Evolutionary conservation across 1,284 basidiomycete species (phyloP), one percentile per base, ranked within the genome.

Genomic region (Leucoagaricus sp.): DNA sequence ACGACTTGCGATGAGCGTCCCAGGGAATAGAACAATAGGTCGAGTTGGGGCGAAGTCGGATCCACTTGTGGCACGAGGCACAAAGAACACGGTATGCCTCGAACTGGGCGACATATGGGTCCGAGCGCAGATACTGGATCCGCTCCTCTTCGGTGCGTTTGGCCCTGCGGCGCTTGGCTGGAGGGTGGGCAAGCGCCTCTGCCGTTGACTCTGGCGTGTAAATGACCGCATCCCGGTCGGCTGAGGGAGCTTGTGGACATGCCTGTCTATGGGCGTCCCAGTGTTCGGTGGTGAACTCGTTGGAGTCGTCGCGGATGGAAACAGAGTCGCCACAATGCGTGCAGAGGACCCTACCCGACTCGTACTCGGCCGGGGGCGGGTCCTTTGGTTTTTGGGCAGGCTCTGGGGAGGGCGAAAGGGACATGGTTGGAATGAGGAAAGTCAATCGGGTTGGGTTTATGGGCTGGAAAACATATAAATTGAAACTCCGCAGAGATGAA

Each of bases 1-100:
- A 91, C 65, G 86, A 88, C 60, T 77, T 78, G 8, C 88, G 75
- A 65, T 91, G 89, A 9, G 87, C 89, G 64, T 91, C 89, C 89
- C 89, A 91, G 0, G 89, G 89, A 57, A 91, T 90, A n/a, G 84
- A 86, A 67, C 89, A 91, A 64, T 89, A 91, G 0, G 89, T 90
- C 53, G 87, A 90, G 68, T 91, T 91, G 41, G 88, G 88, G 13
- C 89, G 79, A 17, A 91, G 75, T 33, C 89, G 80, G 61, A 91
- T 91, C 89, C 89, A 91, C 67, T 89, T 90, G 69, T 89, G 83
- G 70, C 89, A 91, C 4, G 80, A 83, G 36, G 82, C 85, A 69
- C 89, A 91, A 4, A 90, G 77, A 29, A 91, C 88, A 19, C 87
- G 80, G 65, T 90, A 91, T 0, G 89, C 81, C 70, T 91, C 89